phyloP scores from a whole-genome alignment of 2,329 filamentous ascomycete genomes.

The Aspergillus unguis region DNA sequence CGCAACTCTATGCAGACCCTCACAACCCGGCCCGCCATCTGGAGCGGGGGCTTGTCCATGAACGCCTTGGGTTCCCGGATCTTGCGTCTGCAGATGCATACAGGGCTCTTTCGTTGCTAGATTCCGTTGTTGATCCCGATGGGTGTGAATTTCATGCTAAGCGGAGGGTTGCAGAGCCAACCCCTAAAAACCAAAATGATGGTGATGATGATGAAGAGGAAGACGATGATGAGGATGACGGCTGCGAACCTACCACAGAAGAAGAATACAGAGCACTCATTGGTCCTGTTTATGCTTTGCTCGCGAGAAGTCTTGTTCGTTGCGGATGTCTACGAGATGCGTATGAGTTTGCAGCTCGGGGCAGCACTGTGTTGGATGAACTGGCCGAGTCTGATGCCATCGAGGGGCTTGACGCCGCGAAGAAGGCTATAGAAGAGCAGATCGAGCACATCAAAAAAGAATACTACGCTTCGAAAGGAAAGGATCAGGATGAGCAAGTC shows the following conservation, averaged over 20 bases:
- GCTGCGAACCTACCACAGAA: conserved; percentile 27
- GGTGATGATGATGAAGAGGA: conserved; percentile 25
- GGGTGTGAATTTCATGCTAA: conserved; percentile 78
- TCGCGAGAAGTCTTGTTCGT: conserved; percentile 35
- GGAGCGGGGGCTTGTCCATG: conserved; percentile 65
- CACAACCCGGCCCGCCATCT: conserved; percentile 43
- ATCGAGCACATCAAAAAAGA: conserved; percentile 27
- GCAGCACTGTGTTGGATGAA: conserved; percentile 19
- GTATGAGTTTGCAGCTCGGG: conserved; percentile 38
- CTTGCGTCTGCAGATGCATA: conserved; percentile 88
- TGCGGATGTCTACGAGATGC: conserved; percentile 43
- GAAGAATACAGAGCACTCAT: conserved; percentile 37
- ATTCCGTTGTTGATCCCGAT: conserved; percentile 70
- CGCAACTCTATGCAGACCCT: conserved; percentile 35
- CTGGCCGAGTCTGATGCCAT: conserved; percentile 6
- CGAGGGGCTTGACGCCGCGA: conserved; percentile 1
- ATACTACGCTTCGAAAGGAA: conserved; percentile 17
- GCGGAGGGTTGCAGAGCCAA: conserved; percentile 31
- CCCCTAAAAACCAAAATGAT: conserved; percentile 6
- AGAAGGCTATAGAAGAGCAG: conserved; percentile 24
- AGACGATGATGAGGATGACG: conserved; percentile 45
- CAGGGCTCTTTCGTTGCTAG: conserved; percentile 78
- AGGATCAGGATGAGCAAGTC: conserved; percentile 15
- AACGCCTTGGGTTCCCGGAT: conserved; percentile 78
- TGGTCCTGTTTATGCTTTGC: conserved; percentile 34